Evolutionary conservation across 495 filamentous ascomycete genomes (phyloP).

Genomic region (Aspergillus kassunensis): DNA sequence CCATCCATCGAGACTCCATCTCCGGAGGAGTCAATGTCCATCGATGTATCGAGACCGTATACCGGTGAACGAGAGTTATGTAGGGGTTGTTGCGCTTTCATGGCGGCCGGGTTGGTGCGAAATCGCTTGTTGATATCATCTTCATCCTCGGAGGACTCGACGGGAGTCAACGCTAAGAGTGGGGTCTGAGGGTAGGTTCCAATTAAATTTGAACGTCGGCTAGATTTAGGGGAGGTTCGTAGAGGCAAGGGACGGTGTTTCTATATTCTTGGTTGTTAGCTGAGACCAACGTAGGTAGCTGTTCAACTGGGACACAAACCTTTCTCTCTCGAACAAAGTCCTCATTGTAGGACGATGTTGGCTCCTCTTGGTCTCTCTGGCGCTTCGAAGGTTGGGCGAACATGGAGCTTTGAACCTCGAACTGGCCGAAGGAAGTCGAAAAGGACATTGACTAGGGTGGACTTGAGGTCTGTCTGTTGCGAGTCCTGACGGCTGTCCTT

Average conservation of each 20-base stretch:
- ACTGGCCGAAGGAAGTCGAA: not conserved
- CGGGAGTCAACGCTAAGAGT: constrained; percentile 34
- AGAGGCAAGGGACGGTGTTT: constrained; percentile 34
- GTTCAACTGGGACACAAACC: constrained; percentile 10
- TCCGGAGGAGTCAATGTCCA: constrained; percentile 54
- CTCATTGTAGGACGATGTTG: constrained; percentile 10
- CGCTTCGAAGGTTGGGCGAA: constrained; percentile 20
- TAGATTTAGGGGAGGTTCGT: constrained; percentile 26
- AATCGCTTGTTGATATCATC: constrained; percentile 6
- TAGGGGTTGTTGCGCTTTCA: not conserved
- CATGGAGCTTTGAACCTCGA: constrained; percentile 14
- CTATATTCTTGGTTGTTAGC: constrained; percentile 18
- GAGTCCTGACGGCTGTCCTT: not conserved
- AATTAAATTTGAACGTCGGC: constrained; percentile 17
- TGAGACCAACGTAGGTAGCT: not conserved
- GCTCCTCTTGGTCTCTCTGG: constrained; percentile 21
- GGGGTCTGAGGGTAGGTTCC: constrained; percentile 13
- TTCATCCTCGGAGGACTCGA: constrained; percentile 36
- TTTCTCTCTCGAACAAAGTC: constrained; percentile 18
- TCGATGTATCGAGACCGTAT: constrained; percentile 18
- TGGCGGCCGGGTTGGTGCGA: not conserved
- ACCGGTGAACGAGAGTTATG: not conserved
- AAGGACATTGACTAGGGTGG: not conserved
- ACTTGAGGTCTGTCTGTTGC: not conserved
- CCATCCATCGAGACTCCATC: constrained; percentile 28